Percentiles rank a stretch among this genome's conserved stretches.
Conservation (phyloP, 345 rosid species). For the Eucalyptus regnans region DNA sequence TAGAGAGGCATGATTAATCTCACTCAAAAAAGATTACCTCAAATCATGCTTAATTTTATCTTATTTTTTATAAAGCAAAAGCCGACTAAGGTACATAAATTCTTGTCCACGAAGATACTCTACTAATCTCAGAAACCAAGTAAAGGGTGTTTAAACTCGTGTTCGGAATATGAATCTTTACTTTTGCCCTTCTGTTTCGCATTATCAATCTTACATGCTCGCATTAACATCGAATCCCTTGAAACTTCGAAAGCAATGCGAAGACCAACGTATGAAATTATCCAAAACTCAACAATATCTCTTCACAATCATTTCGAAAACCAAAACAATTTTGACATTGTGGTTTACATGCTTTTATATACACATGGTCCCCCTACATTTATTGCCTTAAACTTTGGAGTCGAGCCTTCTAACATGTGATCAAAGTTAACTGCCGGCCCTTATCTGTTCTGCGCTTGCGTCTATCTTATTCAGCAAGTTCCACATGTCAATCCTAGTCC, state of each 20-base stretch:
- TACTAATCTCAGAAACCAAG: background rate
- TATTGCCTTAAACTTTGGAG: background rate
- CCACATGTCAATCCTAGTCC: background rate
- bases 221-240: background rate
- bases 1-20: background rate
- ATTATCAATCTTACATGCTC: background rate
- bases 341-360: background rate
- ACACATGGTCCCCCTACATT: rapidly evolving
- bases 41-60: background rate
- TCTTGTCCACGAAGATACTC: background rate
- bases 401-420: background rate
- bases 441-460: rapidly evolving
- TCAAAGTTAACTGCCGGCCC: rapidly evolving
- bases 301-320: background rate
- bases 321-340: background rate
- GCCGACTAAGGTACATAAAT: background rate
- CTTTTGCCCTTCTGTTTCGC: background rate
- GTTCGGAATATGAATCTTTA: background rate
- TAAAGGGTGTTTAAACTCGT: background rate
- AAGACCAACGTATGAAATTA: background rate
- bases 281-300: background rate
- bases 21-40: background rate
- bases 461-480: rapidly evolving
- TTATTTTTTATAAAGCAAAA: background rate
- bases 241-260: background rate